These are phyloP conservation scores for Diaporthe sp. DNA, from an alignment of 2,329 filamentous ascomycete species.

Conservation along the genomic window DNA sequence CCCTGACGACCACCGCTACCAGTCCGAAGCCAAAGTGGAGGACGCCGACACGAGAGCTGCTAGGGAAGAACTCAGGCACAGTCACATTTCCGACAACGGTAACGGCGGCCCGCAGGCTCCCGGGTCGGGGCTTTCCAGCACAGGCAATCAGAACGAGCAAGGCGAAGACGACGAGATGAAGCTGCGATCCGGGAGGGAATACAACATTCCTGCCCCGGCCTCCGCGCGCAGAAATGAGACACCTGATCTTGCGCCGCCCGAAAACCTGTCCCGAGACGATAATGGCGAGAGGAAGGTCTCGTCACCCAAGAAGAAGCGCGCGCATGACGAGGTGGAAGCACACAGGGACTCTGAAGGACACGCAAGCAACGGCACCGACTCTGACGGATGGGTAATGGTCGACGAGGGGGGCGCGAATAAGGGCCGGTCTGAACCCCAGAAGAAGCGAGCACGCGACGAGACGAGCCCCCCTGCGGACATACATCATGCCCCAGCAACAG, in stretches of 20 bases:
- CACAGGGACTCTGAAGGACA: slow-evolving; percentile 60
- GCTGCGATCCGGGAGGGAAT: slow-evolving; percentile 40
- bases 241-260: slow-evolving; percentile 49
- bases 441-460: slow-evolving; percentile 73
- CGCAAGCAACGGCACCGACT: slow-evolving; percentile 57
- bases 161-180: slow-evolving; percentile 44
- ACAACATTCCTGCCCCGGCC: slow-evolving; percentile 49
- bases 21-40: slow-evolving; percentile 60
- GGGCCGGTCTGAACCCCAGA: slow-evolving; percentile 72
- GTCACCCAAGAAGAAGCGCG: slow-evolving; percentile 78
- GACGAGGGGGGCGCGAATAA: slow-evolving; percentile 47
- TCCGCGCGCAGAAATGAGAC: slow-evolving; percentile 49
- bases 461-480: slow-evolving; percentile 41
- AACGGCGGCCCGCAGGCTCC: neutral
- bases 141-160: slow-evolving; percentile 46
- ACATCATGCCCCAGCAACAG: slow-evolving; percentile 27
- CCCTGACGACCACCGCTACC: slow-evolving; percentile 49
- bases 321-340: slow-evolving; percentile 70
- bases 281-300: slow-evolving; percentile 64
- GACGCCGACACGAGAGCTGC: slow-evolving; percentile 75
- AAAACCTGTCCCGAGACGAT: slow-evolving; percentile 53
- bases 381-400: slow-evolving; percentile 45
- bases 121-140: slow-evolving; percentile 25
- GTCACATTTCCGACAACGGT: slow-evolving; percentile 70
- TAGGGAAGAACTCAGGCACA: slow-evolving; percentile 75